Base-by-base conservation (phyloP, 2,329 filamentous ascomycete genomes). In the Ceratocystis eucalypticola region DNA sequence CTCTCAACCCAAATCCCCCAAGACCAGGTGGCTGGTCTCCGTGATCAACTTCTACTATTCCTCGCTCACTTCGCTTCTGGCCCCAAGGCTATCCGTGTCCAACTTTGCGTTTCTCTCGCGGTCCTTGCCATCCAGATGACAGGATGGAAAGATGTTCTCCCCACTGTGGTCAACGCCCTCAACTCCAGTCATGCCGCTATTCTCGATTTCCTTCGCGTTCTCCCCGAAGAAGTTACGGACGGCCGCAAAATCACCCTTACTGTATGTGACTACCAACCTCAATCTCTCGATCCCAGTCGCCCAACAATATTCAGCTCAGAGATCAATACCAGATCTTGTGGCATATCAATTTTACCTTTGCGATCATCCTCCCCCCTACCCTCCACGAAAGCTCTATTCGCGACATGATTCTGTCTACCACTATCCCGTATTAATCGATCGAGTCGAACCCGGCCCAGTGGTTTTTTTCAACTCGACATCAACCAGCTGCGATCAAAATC, bases 221-320 rank as follows among this genome's bases (percentile, higher is more conserved):
- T 99, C 70, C 94, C 94, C 66, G 94, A 99, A 81, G 94, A 99
- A 83, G 94, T 99, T 74, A 97, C 90, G 72, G 93, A 99, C 82
- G 94, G 94, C 79, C 91, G 94, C 79, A 99, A 97, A 81, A 96
- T 99, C 83, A 96, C 91, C 82, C 84, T 99, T 79, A 92, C 91
- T 85, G 92, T 96, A 94, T 80, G 91, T 93, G 83, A 86, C 74
- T 74, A 78, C 76, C 79, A 77, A 76, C 77, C 45, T 37, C 64
- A 62, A 62, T 55, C n/a, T n/a, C 10, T 62, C 46, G 57, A 61
- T 44, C 57, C 57, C 46, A 57, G 12, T 20, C 48, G 10, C 41
- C 15, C 59, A 62, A 37, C 44, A 59, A 55, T 22, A 55, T 62
- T 61, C 57, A 62, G 46, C 48, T 68, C 17, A 30, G 17, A 65